Percentiles rank a stretch among this genome's conserved stretches.
These are phyloP conservation scores for Leishmania tropica DNA, from an alignment of 208 protist genomes.

Conservation along the genomic window DNA sequence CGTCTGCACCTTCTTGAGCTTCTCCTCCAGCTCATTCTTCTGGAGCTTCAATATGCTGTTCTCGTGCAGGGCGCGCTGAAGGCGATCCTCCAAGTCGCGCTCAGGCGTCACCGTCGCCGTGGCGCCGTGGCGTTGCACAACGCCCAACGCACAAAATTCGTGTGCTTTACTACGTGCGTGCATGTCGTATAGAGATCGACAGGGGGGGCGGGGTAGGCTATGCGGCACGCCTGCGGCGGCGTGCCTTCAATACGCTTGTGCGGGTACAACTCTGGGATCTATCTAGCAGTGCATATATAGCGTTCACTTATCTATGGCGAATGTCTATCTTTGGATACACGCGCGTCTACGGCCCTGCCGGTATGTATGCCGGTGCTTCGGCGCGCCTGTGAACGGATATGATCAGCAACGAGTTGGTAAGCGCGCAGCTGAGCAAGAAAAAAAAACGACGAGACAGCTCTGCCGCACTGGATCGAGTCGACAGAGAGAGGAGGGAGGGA, in stretches of 20 bases:
- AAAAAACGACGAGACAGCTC: neutral
- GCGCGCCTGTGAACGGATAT: neutral
- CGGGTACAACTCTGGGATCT: neutral
- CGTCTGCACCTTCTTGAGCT: slow-evolving; percentile 65
- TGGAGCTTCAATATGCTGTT: slow-evolving; percentile 66
- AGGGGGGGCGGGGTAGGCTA: neutral
- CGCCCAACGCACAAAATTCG: neutral
- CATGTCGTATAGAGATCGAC: neutral
- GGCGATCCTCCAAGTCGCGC: slow-evolving; percentile 53
- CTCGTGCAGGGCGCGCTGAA: slow-evolving; percentile 76
- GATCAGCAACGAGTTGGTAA: neutral
- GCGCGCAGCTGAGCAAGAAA: neutral
- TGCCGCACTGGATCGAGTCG: neutral
- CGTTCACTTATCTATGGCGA: neutral
- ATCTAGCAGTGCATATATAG: neutral
- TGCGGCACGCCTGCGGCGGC: neutral
- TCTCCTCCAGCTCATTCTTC: slow-evolving; percentile 57
- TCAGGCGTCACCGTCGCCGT: slow-evolving; percentile 6
- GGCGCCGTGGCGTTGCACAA: slow-evolving; percentile 25
- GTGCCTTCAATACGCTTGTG: neutral
- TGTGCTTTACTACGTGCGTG: neutral
- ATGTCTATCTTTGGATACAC: neutral
- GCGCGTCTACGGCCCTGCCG: neutral
- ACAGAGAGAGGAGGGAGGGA: neutral
- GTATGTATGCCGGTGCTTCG: neutral